Evolutionary conservation across 306 rosid genomes (phyloP).

Genomic region (Quercus parvula): DNA sequence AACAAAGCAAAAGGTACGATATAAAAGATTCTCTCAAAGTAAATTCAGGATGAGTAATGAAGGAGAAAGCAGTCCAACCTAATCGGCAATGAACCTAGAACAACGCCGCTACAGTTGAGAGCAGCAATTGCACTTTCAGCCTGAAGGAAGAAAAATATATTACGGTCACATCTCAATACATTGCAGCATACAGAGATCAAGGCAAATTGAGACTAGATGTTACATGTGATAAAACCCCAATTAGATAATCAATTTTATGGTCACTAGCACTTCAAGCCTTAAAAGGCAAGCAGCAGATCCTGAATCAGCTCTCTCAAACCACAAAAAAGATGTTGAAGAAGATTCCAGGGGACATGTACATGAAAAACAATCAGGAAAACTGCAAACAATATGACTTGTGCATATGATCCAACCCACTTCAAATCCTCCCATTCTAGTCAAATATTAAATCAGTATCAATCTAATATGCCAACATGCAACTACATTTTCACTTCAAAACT

Average conservation of each 20-base stretch:
- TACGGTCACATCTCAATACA: not conserved
- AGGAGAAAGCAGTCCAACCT: conserved; percentile 47
- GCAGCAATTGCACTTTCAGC: conserved; percentile 99
- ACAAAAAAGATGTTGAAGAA: too few relatives aligned
- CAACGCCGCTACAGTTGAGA: conserved; percentile 96
- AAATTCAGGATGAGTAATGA: not conserved
- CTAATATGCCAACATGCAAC: not conserved
- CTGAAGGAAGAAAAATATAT: conserved; percentile 33
- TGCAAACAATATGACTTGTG: not conserved
- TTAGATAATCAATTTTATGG: not conserved
- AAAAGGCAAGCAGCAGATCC: not conserved
- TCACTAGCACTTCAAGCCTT: not conserved
- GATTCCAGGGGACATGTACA: too few relatives aligned
- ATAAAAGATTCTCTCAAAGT: not conserved
- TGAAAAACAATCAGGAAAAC: not conserved
- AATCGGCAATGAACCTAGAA: conserved; percentile 89
- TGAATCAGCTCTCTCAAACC: not conserved
- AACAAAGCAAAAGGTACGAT: not conserved
- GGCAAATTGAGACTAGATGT: not conserved
- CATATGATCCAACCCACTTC: not conserved
- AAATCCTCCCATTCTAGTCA: not conserved
- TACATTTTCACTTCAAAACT: not conserved
- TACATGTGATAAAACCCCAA: conserved; percentile 5
- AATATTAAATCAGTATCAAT: not conserved
- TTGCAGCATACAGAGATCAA: not conserved